These are phyloP conservation scores for Crithidia sp. DNA, from an alignment of 208 protist species.

Conservation along the genomic window DNA sequence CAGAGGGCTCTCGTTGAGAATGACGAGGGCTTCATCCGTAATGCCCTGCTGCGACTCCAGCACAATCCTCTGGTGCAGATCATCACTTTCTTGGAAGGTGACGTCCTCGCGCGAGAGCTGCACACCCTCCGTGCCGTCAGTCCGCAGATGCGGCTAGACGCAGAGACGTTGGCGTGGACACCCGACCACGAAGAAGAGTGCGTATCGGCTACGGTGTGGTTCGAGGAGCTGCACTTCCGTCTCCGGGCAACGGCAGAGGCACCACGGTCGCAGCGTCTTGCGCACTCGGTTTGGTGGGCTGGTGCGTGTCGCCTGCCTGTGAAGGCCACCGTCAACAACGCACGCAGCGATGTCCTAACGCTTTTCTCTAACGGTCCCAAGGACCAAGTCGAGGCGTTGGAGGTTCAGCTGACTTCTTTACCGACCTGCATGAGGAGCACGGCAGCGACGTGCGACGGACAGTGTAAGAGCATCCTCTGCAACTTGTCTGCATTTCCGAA, in stretches of 20 bases:
- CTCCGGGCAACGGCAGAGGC: neutral
- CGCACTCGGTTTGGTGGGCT: neutral
- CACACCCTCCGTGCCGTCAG: neutral
- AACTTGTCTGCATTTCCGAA: neutral
- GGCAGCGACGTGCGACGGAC: neutral
- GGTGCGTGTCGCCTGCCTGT: neutral
- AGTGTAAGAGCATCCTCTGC: neutral
- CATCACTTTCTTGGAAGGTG: no score
- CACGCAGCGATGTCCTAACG: neutral
- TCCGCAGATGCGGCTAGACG: neutral
- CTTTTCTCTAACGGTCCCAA: neutral
- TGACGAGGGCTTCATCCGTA: no score
- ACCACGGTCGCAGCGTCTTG: neutral
- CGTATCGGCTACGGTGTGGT: neutral
- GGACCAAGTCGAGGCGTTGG: neutral
- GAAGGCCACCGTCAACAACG: neutral
- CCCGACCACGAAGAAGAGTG: neutral
- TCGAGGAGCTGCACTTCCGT: neutral
- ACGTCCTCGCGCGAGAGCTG: no score
- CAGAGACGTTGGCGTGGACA: neutral
- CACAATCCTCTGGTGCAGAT: no score
- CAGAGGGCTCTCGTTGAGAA: no score
- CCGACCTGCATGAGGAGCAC: neutral
- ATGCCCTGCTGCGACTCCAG: no score
- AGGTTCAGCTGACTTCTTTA: neutral